These are phyloP conservation scores for Apiospora aurea DNA, from an alignment of 2,329 filamentous ascomycete genomes.

Conservation along the genomic window DNA sequence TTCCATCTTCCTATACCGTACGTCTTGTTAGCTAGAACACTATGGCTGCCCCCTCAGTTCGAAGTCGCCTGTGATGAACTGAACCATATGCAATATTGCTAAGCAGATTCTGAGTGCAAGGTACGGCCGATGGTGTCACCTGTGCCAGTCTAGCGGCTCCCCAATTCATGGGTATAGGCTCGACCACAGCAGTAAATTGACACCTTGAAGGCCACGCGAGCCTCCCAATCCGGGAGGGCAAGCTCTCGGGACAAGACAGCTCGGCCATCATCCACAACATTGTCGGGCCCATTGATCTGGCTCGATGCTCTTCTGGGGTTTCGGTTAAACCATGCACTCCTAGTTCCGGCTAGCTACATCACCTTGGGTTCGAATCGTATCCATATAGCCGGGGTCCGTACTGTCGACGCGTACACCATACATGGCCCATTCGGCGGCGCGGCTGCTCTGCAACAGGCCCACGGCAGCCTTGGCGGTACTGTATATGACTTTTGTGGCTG, in stretches of 20 bases:
- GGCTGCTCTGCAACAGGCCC: slow-evolving; percentile 46
- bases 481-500: too few relatives aligned
- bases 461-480: too few relatives aligned
- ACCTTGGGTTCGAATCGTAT: slow-evolving; percentile 36
- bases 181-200: neutral
- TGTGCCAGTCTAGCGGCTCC: neutral
- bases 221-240: neutral
- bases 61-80: neutral
- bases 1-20: neutral
- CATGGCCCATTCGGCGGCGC: slow-evolving; percentile 45
- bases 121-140: neutral
- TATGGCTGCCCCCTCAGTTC: neutral
- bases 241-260: too few relatives aligned
- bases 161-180: neutral
- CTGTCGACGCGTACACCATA: slow-evolving; percentile 45
- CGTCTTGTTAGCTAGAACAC: neutral
- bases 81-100: neutral
- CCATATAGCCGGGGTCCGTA: slow-evolving; percentile 52
- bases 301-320: too few relatives aligned
- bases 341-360: neutral
- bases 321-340: neutral
- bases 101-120: neutral
- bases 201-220: slow-evolving; percentile 8
- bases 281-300: too few relatives aligned
- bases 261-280: too few relatives aligned